A percentile compares a stretch with the other conserved stretches of the same genome.
Conservation (phyloP, 305 asterid species). For the Fraxinus platypoda region DNA sequence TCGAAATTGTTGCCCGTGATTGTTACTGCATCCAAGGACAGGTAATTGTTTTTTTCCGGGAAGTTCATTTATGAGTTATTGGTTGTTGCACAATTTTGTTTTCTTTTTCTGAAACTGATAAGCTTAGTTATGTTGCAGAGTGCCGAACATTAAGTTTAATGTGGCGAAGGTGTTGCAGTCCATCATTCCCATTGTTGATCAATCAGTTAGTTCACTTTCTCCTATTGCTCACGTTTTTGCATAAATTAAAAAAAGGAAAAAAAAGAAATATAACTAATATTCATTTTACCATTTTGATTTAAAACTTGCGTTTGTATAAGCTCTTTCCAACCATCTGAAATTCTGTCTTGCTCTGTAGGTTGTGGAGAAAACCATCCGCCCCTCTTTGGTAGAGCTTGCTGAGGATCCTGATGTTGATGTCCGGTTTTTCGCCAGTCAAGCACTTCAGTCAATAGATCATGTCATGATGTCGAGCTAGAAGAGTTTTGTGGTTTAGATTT, state of each 20-base stretch:
- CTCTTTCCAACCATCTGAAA: background rate
- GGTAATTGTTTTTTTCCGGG: slow-evolving; percentile 14
- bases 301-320: background rate
- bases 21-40: slow-evolving; percentile 38
- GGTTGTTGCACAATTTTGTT: background rate
- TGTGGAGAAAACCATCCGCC: slow-evolving; percentile 64
- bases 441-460: slow-evolving; percentile 57
- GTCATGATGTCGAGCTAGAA: slow-evolving; percentile 68
- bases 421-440: slow-evolving; percentile 70
- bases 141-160: slow-evolving; percentile 47
- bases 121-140: slow-evolving; percentile 26
- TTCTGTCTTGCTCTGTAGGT: slow-evolving; percentile 36
- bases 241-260: background rate
- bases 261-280: background rate
- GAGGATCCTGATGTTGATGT: slow-evolving; percentile 93
- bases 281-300: background rate
- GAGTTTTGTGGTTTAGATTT: background rate
- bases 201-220: slow-evolving; percentile 31
- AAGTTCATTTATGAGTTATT: background rate
- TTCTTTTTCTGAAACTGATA: background rate
- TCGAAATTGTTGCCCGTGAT: slow-evolving; percentile 42
- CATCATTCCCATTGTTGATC: slow-evolving; percentile 45
- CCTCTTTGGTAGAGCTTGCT: slow-evolving; percentile 60
- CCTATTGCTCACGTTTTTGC: background rate
- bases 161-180: slow-evolving; percentile 54